A percentile compares a stretch with the other conserved stretches of the same genome.
Conservation (phyloP, 139 green algal genomes). For the Ulvella scutata region DNA sequence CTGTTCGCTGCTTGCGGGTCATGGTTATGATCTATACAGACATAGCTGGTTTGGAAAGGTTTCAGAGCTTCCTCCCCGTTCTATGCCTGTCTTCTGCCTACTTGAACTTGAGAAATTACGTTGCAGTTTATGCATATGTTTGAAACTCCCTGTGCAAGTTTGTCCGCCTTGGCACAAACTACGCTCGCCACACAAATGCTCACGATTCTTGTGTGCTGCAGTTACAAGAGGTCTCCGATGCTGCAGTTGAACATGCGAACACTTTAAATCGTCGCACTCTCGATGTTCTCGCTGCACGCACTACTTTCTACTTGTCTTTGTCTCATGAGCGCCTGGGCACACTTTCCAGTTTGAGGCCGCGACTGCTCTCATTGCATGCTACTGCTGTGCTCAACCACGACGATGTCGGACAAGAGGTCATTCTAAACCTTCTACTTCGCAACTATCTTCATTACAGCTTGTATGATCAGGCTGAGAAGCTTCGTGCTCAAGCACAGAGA, state of each 20-base stretch:
- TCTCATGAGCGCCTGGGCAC: slow-evolving; percentile 50
- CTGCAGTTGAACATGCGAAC: slow-evolving; percentile 33
- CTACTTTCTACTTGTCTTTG: slow-evolving; percentile 86
- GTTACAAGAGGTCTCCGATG: slow-evolving; percentile 30
- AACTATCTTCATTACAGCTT: slow-evolving; percentile 93
- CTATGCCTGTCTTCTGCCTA: no score
- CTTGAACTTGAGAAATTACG: no score
- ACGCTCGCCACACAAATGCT: no score
- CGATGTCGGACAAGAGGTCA: slow-evolving; percentile 77
- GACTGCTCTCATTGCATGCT: slow-evolving; percentile 68
- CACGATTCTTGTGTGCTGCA: slow-evolving; percentile 20
- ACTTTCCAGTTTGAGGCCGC: slow-evolving; percentile 62
- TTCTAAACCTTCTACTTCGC: slow-evolving; percentile 93
- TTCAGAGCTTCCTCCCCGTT: no score
- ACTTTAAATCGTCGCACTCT: slow-evolving; percentile 81
- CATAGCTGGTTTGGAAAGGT: no score
- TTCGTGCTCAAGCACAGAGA: slow-evolving; percentile 82
- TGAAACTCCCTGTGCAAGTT: no score
- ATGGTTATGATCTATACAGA: no score
- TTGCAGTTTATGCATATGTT: no score
- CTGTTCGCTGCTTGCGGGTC: no score
- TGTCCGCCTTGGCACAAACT: no score
- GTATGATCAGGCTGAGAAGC: slow-evolving; percentile 95
- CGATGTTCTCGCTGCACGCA: slow-evolving; percentile 67
- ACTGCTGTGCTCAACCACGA: slow-evolving; percentile 85